A percentile compares a stretch with the other conserved stretches of the same genome.
Evolutionary conservation across 139 green algal species (phyloP).

Genomic region (Nannochloris sp.): DNA sequence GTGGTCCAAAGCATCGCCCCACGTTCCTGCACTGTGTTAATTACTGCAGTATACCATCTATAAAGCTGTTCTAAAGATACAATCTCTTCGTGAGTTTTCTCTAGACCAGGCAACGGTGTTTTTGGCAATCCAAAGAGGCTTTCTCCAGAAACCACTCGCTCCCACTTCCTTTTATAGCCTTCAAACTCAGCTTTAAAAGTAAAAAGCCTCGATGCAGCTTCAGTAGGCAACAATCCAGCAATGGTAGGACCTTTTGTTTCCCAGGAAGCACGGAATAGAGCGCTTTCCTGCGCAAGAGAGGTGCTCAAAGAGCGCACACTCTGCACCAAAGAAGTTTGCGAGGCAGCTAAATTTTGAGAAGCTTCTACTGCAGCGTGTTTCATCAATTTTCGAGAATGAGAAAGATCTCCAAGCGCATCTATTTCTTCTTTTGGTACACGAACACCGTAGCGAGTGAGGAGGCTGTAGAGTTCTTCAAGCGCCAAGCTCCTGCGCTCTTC

Average conservation of each 20-base stretch:
- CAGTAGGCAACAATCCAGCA: conserved; percentile 77
- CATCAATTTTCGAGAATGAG: conserved; percentile 87
- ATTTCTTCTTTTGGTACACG: conserved; percentile 88
- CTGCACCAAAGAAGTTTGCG: conserved; percentile 81
- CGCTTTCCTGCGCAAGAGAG: not conserved
- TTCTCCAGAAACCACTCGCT: conserved; percentile 77
- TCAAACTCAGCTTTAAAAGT: conserved; percentile 93
- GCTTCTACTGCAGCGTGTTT: conserved; percentile 73
- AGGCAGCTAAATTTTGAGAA: conserved; percentile 64
- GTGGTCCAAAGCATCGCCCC: not conserved
- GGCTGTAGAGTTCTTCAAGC: not conserved
- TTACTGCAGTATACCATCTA: conserved; percentile 82
- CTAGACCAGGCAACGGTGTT: conserved; percentile 81
- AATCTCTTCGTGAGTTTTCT: conserved; percentile 82
- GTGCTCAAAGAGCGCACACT: not conserved
- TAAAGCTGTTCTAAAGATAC: conserved; percentile 73
- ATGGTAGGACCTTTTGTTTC: conserved; percentile 83
- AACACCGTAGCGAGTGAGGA: conserved; percentile 68
- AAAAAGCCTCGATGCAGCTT: conserved; percentile 78
- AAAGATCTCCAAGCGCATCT: conserved; percentile 78
- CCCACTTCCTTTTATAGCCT: conserved; percentile 79
- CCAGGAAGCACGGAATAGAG: conserved; percentile 80
- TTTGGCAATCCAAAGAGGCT: conserved; percentile 88
- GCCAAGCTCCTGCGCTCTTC: not conserved
- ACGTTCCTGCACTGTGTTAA: conserved; percentile 70